These are phyloP conservation scores for Vitis hybrid DNA, from an alignment of 177 flowering plant species.

Conservation along the genomic window DNA sequence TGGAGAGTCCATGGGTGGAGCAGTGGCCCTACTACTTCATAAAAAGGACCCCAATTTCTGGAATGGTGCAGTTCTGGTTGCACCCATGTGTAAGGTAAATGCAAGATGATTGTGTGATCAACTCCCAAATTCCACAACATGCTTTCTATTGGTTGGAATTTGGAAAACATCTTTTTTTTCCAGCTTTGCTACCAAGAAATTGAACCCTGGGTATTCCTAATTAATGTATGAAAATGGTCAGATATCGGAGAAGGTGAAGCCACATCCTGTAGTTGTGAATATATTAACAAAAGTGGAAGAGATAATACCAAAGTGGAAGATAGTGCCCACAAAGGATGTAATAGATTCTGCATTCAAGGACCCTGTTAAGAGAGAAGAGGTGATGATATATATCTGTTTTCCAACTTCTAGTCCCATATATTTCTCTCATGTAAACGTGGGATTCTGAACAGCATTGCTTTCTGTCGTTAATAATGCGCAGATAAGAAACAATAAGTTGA, in stretches of 20 bases:
- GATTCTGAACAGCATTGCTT: not conserved
- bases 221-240: constrained; percentile 15
- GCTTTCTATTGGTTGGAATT: too few relatives aligned
- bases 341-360: constrained; percentile 93
- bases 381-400: constrained; percentile 10
- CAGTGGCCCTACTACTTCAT: constrained; percentile 77
- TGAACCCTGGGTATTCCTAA: not conserved
- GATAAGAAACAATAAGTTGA: constrained; percentile 79
- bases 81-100: constrained; percentile 97
- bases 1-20: constrained; percentile 99
- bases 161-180: too few relatives aligned
- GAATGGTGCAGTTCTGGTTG: constrained; percentile 92
- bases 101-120: not conserved
- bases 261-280: constrained; percentile 80
- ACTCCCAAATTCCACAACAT: too few relatives aligned
- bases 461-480: constrained; percentile 21
- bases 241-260: constrained; percentile 99
- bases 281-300: constrained; percentile 81
- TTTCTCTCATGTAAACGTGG: not conserved
- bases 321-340: constrained; percentile 91
- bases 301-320: constrained; percentile 95
- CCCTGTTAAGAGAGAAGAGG: constrained; percentile 86
- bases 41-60: constrained; percentile 78
- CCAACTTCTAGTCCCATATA: not conserved
- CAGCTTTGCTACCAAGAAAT: not conserved